phyloP scores from a whole-genome alignment of 345 rosid genomes.

The Leavenworthia alabamica region DNA sequence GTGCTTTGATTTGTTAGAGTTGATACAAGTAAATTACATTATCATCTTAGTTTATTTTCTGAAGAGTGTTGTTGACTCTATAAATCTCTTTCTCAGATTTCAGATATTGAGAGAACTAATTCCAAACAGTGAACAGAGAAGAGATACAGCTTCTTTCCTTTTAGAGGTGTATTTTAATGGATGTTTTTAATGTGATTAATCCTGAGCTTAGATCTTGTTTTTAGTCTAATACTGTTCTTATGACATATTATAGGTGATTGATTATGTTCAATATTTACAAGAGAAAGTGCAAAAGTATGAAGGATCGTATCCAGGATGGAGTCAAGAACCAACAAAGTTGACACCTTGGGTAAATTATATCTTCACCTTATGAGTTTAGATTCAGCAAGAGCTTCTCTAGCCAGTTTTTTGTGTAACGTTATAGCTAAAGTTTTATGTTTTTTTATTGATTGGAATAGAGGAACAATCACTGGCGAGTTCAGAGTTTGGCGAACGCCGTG shows the following conservation, averaged over 20 bases:
- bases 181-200: background rate
- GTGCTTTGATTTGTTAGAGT: too few species aligned
- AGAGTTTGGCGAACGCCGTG: conserved; percentile 46
- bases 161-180: conserved; percentile 58
- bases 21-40: too few species aligned
- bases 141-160: conserved; percentile 91
- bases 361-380: background rate
- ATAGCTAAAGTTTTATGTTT: background rate
- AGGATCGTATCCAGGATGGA: conserved; percentile 82
- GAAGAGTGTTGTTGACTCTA: too few species aligned
- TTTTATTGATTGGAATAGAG: conserved; percentile 49
- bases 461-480: conserved; percentile 91
- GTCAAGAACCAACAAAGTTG: conserved; percentile 70
- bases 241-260: conserved; percentile 66
- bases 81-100: conserved; percentile 50
- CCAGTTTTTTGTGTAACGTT: conserved; percentile 9
- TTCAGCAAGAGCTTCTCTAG: background rate
- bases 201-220: background rate
- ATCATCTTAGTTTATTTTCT: too few species aligned
- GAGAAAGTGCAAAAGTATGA: conserved; percentile 77
- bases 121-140: conserved; percentile 80
- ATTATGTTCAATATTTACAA: conserved; percentile 75
- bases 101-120: conserved; percentile 90
- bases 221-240: background rate
- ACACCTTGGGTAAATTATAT: conserved; percentile 76